Base-by-base conservation (phyloP, 257 asterid genomes). In the Nicotiana tomentosiformis region DNA sequence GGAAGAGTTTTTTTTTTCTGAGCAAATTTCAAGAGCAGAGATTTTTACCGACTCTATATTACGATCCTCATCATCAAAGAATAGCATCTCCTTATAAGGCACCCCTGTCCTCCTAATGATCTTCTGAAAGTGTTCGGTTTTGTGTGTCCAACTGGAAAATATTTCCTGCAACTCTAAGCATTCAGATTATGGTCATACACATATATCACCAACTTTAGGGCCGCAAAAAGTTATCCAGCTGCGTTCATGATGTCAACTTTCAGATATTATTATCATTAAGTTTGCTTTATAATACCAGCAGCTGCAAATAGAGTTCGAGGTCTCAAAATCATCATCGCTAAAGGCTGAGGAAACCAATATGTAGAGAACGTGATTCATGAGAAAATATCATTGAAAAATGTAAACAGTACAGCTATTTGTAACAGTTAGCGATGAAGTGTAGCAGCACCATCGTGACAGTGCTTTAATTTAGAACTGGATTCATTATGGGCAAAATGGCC, bases 41-140 rank as follows among this genome's bases (percentile, higher is more conserved):
- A 35, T 3, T 2, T 32, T 55, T 85, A 86, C 86, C 37, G 85
- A 74, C 29, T n/a, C 84, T n/a, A 81, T 88, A 51, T 88, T 86
- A 65, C 89, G 80, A 43, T 80, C 82, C 77, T 86, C 88, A 17
- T 88, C 90, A 23, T 88, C 88, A 80, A 88, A 88, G 81, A 88
- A 88, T 17, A 88, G 18, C 88, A 88, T 88, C 2, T 83, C 64
- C 43, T 80, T 88, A n/a, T 57, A 86, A 32, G 88, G 89, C 72
- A 86, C 64, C 66, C 85, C 61, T 74, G 85, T 82, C 72, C 76
- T 83, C 70, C 37, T 58, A 3, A 82, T 84, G 66, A 86, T 86
- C 77, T 77, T 86, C 85, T 76, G 85, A 57, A 88, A 84, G 84
- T 86, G 91, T 78, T 88, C 81, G 1, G 88, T 88, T 77, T 86